Evolutionary conservation across 2,329 filamentous ascomycete genomes (phyloP), one percentile per base, ranked within the genome.

Genomic region (Spiromastix sp.): DNA sequence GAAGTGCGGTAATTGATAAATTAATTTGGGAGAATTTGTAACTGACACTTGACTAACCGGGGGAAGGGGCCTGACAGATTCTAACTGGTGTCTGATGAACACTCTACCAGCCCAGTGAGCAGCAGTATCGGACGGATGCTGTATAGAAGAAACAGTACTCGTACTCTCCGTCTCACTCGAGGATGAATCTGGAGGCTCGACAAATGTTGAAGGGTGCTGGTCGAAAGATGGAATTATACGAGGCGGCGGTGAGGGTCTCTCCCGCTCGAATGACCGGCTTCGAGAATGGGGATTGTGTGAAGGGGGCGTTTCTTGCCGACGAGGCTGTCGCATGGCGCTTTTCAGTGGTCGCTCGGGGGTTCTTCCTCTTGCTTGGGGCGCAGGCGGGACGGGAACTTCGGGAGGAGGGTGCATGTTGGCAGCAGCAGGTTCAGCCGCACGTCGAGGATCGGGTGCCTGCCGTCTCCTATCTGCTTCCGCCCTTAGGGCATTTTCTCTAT

Each of bases 71-170:
- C 54, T 61, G 17, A 43, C 39, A 5, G 56, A n/a, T n/a, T n/a
- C n/a, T 43, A 10, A 48, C 42, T 32, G 41, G 40, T 15, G 50
- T 47, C 4, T 46, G 36, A n/a, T n/a, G 30, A 66, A 67, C 1
- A 64, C 54, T 5, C 47, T 50, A 33, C 50, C 55, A 3, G 63
- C 54, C 65, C 65, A 68, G 45, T 67, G 64, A 7, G 54, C 50
- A 34, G 49, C 42, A 2, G 57, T 58, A 18, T 51, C 48, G 13
- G 52, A 6, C 7, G 21, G n/a, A 18, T 30, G 34, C 3, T 15
- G 17, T 6, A 27, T 24, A 12, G 21, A 36, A 5, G 26, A 30
- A 30, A 21, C 34, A 4, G 32, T 34, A 18, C 32, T 34, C 4
- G 26, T 36, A 12, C 7, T 8, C 27, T 16, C 27, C 8, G 30